Percentiles rank a stretch among this genome's conserved stretches.
Conservation (phyloP, 371 early-diverging fungal species). For the Caulochytrium protostelioides region DNA sequence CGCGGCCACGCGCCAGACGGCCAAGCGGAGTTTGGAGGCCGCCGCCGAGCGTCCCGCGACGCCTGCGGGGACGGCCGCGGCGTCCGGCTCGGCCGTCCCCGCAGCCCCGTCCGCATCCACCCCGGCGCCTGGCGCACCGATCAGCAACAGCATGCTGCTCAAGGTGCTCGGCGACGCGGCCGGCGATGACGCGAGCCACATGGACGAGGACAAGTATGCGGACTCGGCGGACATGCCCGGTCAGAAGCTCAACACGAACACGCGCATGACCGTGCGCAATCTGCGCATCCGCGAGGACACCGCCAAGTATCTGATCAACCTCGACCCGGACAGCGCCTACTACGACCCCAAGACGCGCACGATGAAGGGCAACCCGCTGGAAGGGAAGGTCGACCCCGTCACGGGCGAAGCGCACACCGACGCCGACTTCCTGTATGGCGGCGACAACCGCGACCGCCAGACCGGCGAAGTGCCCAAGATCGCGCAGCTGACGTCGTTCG, state of each 20-base stretch:
- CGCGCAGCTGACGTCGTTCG: slow-evolving; percentile 65
- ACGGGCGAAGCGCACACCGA: slow-evolving; percentile 5
- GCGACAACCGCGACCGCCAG: slow-evolving; percentile 80
- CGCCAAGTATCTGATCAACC: slow-evolving; percentile 85
- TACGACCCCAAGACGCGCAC: slow-evolving; percentile 97
- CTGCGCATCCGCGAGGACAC: slow-evolving; percentile 96
- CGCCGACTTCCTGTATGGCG: slow-evolving; percentile 34
- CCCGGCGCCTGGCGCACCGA: too few species aligned
- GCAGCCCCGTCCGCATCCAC: too few species aligned
- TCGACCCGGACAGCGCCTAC: slow-evolving; percentile 82
- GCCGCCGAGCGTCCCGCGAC: too few species aligned
- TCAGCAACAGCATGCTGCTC: too few species aligned
- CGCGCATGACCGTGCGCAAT: slow-evolving; percentile 82
- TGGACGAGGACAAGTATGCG: slow-evolving; percentile 77
- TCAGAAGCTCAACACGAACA: slow-evolving; percentile 72
- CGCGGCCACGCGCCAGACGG: too few species aligned
- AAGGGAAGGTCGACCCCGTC: slow-evolving; percentile 34
- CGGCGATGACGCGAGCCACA: neutral
- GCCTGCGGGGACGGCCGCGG: too few species aligned
- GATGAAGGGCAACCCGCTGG: slow-evolving; percentile 86
- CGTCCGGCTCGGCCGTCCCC: too few species aligned
- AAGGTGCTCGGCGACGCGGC: neutral
- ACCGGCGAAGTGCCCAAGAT: slow-evolving; percentile 61
- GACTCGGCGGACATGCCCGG: slow-evolving; percentile 73
- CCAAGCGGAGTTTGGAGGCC: too few species aligned